These are phyloP conservation scores for Pseudogymnoascus pannorum DNA, from an alignment of 2,329 filamentous ascomycete species.

Conservation along the genomic window DNA sequence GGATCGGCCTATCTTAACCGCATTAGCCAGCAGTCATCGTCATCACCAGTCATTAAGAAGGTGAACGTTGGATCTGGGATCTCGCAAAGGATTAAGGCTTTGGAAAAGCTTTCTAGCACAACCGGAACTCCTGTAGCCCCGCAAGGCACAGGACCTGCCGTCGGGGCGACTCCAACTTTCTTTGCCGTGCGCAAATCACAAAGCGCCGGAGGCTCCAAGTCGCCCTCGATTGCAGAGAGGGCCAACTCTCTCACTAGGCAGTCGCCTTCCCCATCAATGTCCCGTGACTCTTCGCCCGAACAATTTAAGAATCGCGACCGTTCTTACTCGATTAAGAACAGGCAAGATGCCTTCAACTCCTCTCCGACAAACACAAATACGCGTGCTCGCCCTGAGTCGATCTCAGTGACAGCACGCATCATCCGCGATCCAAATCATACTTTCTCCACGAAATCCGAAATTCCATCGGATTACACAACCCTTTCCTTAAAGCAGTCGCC, in stretches of 20 bases:
- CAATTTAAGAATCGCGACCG: slow-evolving; percentile 25
- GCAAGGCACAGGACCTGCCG: slow-evolving; percentile 24
- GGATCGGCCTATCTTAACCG: slow-evolving; percentile 47
- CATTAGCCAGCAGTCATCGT: slow-evolving; percentile 42
- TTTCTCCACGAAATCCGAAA: slow-evolving; percentile 37
- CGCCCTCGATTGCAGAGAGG: slow-evolving; percentile 32
- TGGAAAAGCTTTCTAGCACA: slow-evolving; percentile 66
- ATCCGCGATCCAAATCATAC: slow-evolving; percentile 54
- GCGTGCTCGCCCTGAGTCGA: slow-evolving; percentile 58
- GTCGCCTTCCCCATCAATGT: slow-evolving; percentile 32
- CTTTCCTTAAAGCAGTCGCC: slow-evolving; percentile 53
- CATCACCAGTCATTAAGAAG: slow-evolving; percentile 58
- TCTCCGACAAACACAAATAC: slow-evolving; percentile 23
- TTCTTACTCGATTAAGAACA: slow-evolving; percentile 22
- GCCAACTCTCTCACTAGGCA: slow-evolving; percentile 30
- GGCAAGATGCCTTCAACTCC: slow-evolving; percentile 21
- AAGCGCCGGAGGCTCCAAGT: slow-evolving; percentile 26
- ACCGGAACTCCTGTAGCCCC: slow-evolving; percentile 31
- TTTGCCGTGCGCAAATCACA: slow-evolving; percentile 48
- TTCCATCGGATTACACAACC: slow-evolving; percentile 37
- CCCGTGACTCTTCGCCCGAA: slow-evolving; percentile 43
- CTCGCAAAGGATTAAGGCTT: slow-evolving; percentile 85
- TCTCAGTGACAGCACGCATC: slow-evolving; percentile 84
- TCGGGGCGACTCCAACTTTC: slow-evolving; percentile 39
- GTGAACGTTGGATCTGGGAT: slow-evolving; percentile 83